A percentile compares a stretch with the other conserved stretches of the same genome.
Evolutionary conservation across 2,329 filamentous ascomycete genomes (phyloP).

Genomic region (Aspergillus sp.): DNA sequence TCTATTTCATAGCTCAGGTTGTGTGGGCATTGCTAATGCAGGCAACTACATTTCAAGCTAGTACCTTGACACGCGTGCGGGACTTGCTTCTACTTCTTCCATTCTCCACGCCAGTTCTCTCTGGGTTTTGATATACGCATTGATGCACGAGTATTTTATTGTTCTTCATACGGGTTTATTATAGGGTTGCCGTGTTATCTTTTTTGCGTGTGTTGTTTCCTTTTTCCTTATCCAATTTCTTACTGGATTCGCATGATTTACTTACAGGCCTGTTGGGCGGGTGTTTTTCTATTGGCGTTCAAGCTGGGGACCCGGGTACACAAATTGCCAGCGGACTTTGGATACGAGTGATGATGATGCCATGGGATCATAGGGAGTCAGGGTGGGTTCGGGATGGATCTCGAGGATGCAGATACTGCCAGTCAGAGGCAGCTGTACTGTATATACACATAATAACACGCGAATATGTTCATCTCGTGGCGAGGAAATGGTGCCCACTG

Average conservation of each 20-base stretch:
- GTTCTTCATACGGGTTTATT: no score
- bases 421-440: constrained; percentile 22
- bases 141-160: background rate
- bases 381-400: constrained; percentile 9
- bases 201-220: background rate
- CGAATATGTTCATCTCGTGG: background rate
- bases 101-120: background rate
- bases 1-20: background rate
- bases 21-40: background rate
- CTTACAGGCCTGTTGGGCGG: background rate
- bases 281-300: constrained; percentile 17
- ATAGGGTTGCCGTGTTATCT: background rate
- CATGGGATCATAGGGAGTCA: constrained; percentile 24
- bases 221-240: background rate
- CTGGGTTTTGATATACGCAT: background rate
- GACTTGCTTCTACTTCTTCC: constrained; percentile 2
- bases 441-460: constrained; percentile 26
- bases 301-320: constrained; percentile 13
- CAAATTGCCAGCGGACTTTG: constrained; percentile 24
- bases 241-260: background rate
- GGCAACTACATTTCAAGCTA: background rate
- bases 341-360: constrained; percentile 19
- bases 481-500: background rate
- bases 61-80: background rate
- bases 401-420: constrained; percentile 23